These are phyloP conservation scores for Leptographium radiaticola DNA, from an alignment of 2,329 filamentous ascomycete genomes.

Conservation along the genomic window DNA sequence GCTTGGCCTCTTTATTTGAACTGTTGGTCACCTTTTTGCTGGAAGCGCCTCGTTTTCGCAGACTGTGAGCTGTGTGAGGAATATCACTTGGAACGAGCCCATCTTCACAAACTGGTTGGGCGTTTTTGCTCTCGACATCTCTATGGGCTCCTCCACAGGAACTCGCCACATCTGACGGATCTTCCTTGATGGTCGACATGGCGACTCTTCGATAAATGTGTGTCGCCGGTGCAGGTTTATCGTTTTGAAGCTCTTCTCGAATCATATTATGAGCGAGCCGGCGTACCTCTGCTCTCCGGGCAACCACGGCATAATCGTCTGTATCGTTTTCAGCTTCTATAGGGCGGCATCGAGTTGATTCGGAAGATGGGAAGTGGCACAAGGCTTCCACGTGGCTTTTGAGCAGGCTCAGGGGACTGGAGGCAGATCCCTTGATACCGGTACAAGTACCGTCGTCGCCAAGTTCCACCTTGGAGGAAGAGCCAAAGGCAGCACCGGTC, in stretches of 20 bases:
- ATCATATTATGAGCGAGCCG: constrained; percentile 42
- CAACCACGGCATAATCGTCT: constrained; percentile 32
- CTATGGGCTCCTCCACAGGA: neutral
- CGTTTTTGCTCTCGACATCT: neutral
- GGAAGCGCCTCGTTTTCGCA: neutral
- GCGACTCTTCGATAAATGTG: constrained; percentile 4
- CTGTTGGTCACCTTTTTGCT: neutral
- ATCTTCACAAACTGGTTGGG: neutral
- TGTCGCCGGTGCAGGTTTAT: constrained; percentile 16
- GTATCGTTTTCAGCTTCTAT: constrained; percentile 30
- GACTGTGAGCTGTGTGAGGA: neutral
- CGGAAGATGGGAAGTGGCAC: constrained; percentile 32
- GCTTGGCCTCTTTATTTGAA: neutral
- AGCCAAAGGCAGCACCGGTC: neutral
- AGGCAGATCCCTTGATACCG: constrained; percentile 14
- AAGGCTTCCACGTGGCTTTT: constrained; percentile 30
- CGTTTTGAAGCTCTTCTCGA: constrained; percentile 41
- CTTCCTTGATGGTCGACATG: constrained; percentile 12
- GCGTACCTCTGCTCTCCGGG: constrained; percentile 41
- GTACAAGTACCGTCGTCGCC: neutral
- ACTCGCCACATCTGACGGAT: constrained; percentile 4
- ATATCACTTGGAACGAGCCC: neutral
- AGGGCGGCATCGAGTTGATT: constrained; percentile 27
- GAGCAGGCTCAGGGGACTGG: constrained; percentile 29
- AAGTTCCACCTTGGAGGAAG: constrained; percentile 1